Percentiles rank a stretch among this genome's conserved stretches.
These are phyloP conservation scores for Pseudomonodictys pantanalensis DNA, from an alignment of 495 filamentous ascomycete species.

Conservation along the genomic window DNA sequence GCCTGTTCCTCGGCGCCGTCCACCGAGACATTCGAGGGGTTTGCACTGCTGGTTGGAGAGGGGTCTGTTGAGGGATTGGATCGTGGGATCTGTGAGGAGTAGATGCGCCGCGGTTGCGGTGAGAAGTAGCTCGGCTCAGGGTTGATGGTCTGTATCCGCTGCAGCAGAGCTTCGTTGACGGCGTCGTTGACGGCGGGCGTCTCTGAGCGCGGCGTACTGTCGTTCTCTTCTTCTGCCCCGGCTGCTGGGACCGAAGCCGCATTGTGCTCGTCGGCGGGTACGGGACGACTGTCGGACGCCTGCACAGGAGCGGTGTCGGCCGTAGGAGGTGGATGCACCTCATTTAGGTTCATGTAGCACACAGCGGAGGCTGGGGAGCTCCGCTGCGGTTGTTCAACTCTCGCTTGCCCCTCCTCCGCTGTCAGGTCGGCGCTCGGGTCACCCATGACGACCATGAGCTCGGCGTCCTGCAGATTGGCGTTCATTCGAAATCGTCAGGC, in stretches of 20 bases:
- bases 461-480: constrained; percentile 17
- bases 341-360: constrained; percentile 21
- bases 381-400: constrained; percentile 8
- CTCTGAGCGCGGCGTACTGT: constrained; percentile 37
- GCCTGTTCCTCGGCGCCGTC: constrained; percentile 1
- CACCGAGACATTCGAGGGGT: constrained; percentile 27
- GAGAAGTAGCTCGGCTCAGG: constrained; percentile 32
- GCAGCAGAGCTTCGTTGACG: not conserved
- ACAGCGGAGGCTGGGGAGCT: constrained; percentile 32
- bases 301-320: not conserved
- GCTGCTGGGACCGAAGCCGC: not conserved
- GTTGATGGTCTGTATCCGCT: not conserved
- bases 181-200: constrained; percentile 19
- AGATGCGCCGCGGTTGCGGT: constrained; percentile 27
- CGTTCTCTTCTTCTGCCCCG: constrained; percentile 23
- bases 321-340: not conserved
- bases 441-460: constrained; percentile 15
- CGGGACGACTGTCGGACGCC: not conserved
- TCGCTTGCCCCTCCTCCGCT: constrained; percentile 9
- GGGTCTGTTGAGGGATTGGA: constrained; percentile 20
- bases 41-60: constrained; percentile 26
- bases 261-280: not conserved
- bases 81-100: constrained; percentile 15
- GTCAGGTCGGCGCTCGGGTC: constrained; percentile 21
- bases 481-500: constrained; percentile 13